A percentile compares a stretch with the other conserved stretches of the same genome.
Conservation (phyloP, 805 yeast species). For the Wickerhamomyces bovis region DNA sequence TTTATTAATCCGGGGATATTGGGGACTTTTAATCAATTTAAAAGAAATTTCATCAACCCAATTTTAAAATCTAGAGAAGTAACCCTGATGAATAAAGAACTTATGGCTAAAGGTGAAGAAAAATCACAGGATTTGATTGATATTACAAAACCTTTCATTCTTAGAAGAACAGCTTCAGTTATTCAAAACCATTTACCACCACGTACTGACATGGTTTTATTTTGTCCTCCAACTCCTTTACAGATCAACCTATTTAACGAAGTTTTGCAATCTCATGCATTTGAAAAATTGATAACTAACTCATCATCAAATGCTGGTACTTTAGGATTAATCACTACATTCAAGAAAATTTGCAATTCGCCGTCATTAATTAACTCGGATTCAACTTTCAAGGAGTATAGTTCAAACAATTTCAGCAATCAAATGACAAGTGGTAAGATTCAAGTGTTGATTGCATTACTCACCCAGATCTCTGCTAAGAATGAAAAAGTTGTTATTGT, state of each 20-base stretch:
- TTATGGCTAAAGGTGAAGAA: slow-evolving; percentile 51
- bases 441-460: slow-evolving; percentile 46
- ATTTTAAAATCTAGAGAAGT: slow-evolving; percentile 66
- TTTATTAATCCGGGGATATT: slow-evolving; percentile 81
- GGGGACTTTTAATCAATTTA: slow-evolving; percentile 56
- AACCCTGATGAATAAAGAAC: slow-evolving; percentile 43
- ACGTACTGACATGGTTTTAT: slow-evolving; percentile 68
- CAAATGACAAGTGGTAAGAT: slow-evolving; percentile 51
- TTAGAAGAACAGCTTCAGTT: slow-evolving; percentile 64
- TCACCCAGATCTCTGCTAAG: slow-evolving; percentile 41
- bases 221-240: slow-evolving; percentile 64
- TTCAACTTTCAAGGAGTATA: slow-evolving; percentile 28
- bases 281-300: slow-evolving; percentile 12
- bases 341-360: slow-evolving; percentile 80
- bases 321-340: slow-evolving; percentile 61
- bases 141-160: slow-evolving; percentile 58
- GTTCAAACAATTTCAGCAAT: slow-evolving; percentile 4
- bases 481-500: slow-evolving; percentile 79
- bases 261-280: slow-evolving; percentile 32
- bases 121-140: slow-evolving; percentile 58
- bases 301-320: slow-evolving; percentile 33
- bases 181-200: slow-evolving; percentile 60
- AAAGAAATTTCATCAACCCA: slow-evolving; percentile 60
- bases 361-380: slow-evolving; percentile 59
- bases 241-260: slow-evolving; percentile 53